phyloP scores from a whole-genome alignment of 352 stramenopile genomes.

The Aphanomyces astaci region DNA sequence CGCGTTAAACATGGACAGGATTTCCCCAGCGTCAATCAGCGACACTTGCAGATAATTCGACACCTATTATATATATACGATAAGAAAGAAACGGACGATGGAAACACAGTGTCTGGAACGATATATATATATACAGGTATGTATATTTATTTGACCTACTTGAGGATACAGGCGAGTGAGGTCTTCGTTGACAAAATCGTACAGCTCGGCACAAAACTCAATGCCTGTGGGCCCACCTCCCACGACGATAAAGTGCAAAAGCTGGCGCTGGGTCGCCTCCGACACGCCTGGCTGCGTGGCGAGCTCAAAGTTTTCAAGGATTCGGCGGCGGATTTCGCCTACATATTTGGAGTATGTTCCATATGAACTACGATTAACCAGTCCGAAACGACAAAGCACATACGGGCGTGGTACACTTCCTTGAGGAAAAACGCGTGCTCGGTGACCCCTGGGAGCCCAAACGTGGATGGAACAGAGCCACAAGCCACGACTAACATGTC shows the following conservation, averaged over 20 bases:
- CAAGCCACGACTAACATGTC: constrained; percentile 91
- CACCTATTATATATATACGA: constrained; percentile 19
- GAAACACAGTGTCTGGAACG: too few species aligned
- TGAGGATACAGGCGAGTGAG: constrained; percentile 75
- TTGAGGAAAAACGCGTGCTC: constrained; percentile 97
- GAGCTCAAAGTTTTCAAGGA: constrained; percentile 91
- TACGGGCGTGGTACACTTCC: constrained; percentile 90
- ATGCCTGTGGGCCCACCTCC: constrained; percentile 92
- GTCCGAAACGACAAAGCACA: not conserved
- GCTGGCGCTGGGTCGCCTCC: constrained; percentile 73
- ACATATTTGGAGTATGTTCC: not conserved
- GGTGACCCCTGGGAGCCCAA: constrained; percentile 84
- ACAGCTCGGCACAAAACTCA: constrained; percentile 95
- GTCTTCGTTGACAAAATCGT: constrained; percentile 91
- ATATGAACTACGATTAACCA: not conserved
- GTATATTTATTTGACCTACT: too few species aligned
- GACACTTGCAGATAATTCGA: constrained; percentile 66
- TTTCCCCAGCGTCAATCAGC: constrained; percentile 59
- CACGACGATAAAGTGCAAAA: constrained; percentile 97
- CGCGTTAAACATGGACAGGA: constrained; percentile 63
- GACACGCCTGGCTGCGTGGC: constrained; percentile 82
- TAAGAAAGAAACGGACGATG: not conserved
- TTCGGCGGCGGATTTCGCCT: constrained; percentile 56
- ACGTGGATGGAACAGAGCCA: constrained; percentile 93
- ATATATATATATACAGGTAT: too few species aligned